Evolutionary conservation across 1,284 basidiomycete genomes (phyloP), one percentile per base, ranked within the genome.

Genomic region (Puccinia polysora): DNA sequence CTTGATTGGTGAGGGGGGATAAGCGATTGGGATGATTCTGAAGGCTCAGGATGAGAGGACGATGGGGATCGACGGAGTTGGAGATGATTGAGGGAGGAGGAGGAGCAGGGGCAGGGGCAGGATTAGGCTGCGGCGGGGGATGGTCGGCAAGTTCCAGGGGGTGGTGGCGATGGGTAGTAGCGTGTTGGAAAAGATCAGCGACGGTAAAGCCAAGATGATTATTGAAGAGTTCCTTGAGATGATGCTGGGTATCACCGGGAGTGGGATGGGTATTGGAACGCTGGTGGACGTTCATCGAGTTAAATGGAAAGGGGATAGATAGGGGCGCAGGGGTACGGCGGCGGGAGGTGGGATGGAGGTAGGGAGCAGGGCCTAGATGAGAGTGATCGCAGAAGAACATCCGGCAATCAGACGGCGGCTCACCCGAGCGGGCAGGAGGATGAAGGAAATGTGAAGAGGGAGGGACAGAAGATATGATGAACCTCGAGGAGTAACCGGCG

Each of bases 151-250:
- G 38, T 20, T 62, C 59, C 28, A 62, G 20, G n/a, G 45, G 47
- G 14, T 52, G 45, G 28, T 65, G 45, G 34, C 47, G n/a, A 47
- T 59, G n/a, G n/a, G n/a, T 36, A 56, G 6, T 34, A 28, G 47
- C 45, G 34, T 65, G 45, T 32, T 65, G 62, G 62, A 65, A 65
- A n/a, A 65, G 38, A 53, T 65, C 62, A 47, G 62, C 62, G 30
- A 65, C 62, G 49, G 62, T 20, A 4, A 65, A 36, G 36, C 62
- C 62, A 28, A 65, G 49, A 52, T 65, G 62, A 25, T 65, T 52
- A 25, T 65, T 52, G 49, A 65, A 53, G 20, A 65, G n/a, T 4
- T 65, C 62, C 36, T 65, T 65, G 32, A 65, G 32, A 36, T n/a
- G n/a, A n/a, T 65, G 47, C 25, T 65, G 62, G 32, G 62, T 38